Evolutionary conservation across 1,284 basidiomycete species (phyloP).

Genomic region (Leccinum holopus): DNA sequence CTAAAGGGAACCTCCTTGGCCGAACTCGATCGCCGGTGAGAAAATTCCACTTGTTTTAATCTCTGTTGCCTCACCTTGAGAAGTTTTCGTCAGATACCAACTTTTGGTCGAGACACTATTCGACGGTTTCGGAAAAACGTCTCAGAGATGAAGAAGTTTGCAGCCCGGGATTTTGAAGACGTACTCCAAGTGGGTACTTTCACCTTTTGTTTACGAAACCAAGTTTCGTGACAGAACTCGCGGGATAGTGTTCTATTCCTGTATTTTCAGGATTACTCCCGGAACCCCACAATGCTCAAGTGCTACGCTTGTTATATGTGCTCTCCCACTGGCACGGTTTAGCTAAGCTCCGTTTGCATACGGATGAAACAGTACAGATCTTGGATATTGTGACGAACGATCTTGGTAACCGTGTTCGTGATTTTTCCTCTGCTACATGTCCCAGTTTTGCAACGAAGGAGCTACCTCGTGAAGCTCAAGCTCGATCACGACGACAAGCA

Average conservation of each 20-base stretch:
- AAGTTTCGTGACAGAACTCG: not conserved
- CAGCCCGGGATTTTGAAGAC: not conserved
- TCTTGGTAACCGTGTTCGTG: not conserved
- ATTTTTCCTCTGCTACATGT: not conserved
- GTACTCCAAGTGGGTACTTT: not conserved
- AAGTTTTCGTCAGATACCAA: not conserved
- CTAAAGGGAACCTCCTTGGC: not conserved
- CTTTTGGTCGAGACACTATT: not conserved
- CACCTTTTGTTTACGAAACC: too few species aligned
- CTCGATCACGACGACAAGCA: not conserved
- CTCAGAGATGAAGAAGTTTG: not conserved
- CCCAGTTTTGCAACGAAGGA: not conserved
- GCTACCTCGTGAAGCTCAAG: not conserved
- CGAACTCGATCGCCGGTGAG: not conserved
- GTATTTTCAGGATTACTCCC: not conserved
- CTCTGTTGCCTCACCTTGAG: not conserved
- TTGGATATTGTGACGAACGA: not conserved
- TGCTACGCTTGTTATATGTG: not conserved
- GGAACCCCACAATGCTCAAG: not conserved
- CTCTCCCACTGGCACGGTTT: too few species aligned
- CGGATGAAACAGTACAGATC: too few species aligned
- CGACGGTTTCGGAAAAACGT: not conserved
- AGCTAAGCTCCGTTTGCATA: too few species aligned
- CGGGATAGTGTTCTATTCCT: not conserved
- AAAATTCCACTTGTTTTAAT: not conserved